Conservation (phyloP, 768 basidiomycete species). For the Porphyrellus cyaneotinctus region DNA sequence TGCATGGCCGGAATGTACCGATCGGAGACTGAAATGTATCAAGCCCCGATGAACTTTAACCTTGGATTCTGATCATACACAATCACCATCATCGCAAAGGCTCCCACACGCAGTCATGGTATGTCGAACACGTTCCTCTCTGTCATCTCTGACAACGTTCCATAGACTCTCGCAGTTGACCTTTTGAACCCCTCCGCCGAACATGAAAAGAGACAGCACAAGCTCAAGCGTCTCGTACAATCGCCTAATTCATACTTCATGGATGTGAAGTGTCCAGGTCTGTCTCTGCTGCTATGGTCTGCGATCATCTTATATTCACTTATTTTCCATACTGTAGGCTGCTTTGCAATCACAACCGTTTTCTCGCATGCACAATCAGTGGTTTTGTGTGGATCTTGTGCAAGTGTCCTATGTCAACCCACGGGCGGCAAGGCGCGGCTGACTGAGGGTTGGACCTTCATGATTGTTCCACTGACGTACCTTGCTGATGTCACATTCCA, state of each 20-base stretch:
- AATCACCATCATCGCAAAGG: slow-evolving; percentile 22
- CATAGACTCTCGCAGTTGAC: slow-evolving; percentile 92
- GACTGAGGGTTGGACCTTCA: slow-evolving; percentile 79
- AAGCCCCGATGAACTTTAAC: slow-evolving; percentile 25
- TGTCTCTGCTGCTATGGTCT: slow-evolving; percentile 23
- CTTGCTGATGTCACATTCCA: slow-evolving; percentile 10
- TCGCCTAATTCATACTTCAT: slow-evolving; percentile 99
- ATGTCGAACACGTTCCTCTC: background rate
- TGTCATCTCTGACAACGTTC: slow-evolving; percentile 5
- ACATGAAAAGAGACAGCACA: slow-evolving; percentile 87
- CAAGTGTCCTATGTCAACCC: slow-evolving; percentile 94
- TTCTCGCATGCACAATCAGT: slow-evolving; percentile 99
- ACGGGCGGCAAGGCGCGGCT: slow-evolving; percentile 97
- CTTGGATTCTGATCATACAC: slow-evolving; percentile 16
- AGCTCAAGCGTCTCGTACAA: slow-evolving; percentile 99
- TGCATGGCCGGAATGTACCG: slow-evolving; percentile 12
- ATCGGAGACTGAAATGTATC: slow-evolving; percentile 15
- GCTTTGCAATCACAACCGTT: slow-evolving; percentile 93
- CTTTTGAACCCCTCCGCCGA: slow-evolving; percentile 94
- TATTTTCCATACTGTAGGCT: slow-evolving; percentile 51
- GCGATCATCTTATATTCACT: background rate
- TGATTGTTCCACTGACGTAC: background rate
- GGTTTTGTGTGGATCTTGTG: slow-evolving; percentile 89
- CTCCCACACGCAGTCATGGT: slow-evolving; percentile 18
- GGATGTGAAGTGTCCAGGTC: slow-evolving; percentile 99